Base-by-base conservation (phyloP, 2,329 filamentous ascomycete genomes). In the Microsporum audouinii region DNA sequence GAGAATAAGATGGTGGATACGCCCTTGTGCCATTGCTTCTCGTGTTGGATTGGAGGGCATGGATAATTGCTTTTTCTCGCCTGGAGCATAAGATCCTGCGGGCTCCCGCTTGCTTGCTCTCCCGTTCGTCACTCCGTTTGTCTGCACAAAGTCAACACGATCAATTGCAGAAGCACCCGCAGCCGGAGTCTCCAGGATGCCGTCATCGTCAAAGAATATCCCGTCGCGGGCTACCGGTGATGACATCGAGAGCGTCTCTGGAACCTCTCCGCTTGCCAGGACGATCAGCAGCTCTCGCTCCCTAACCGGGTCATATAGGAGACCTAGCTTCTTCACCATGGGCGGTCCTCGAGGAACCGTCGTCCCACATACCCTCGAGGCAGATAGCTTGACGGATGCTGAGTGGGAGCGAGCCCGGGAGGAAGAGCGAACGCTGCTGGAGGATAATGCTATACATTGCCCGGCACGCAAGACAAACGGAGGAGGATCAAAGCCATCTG, bases 251-350 rank as follows among this genome's bases (percentile, higher is more conserved):
- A 12, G 45, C 5, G 8, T 61, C 2, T 10, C 51, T 5, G 61
- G 59, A 2, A 57, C 49, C 33, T 61, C 59, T 31, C 57, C 62
- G 14, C 39, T 63, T n/a, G 45, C 10, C 5, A 60, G 60, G 6
- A 62, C 71, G 17, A 71, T 72, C 65, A 71, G 72, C 66, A 61
- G 73, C 64, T 62, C 76, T 33, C 71, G 76, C 64, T 82, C 83
- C 14, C 79, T 87, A 75, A 78, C 80, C 17, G 80, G 82, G 39
- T 83, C 83, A 36, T 96, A 94, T 75, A 84, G 88, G 60, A 83
- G 90, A 53, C 89, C 90, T 0, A 88, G 85, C 66, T 88, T 86
- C 69, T 85, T 94, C 34, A 88, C 83, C 63, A 88, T 87, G 10
- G 86, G 86, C 29, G 86, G 86, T 29, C 81, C 84, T 1, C 80